phyloP scores from a whole-genome alignment of 495 filamentous ascomycete genomes.

The Choiromyces venosus region DNA sequence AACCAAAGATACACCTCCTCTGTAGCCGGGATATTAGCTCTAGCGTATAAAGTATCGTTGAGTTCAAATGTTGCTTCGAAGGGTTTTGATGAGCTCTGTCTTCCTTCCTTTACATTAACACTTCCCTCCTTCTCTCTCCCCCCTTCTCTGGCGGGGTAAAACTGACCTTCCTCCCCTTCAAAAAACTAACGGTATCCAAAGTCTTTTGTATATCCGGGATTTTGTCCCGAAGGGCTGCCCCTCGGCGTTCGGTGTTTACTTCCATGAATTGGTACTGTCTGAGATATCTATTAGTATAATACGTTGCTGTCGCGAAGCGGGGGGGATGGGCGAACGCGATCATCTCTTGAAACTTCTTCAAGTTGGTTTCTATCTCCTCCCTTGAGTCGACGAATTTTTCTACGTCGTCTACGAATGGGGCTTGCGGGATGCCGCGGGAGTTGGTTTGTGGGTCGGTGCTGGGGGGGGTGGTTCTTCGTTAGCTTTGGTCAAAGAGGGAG shows the following conservation, averaged over 20 bases:
- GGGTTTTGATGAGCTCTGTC: slow-evolving; percentile 49
- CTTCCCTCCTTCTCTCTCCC: slow-evolving; percentile 4
- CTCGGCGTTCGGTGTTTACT: slow-evolving; percentile 76
- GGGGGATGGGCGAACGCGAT: slow-evolving; percentile 62
- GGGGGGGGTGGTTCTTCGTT: slow-evolving; percentile 5
- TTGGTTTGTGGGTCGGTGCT: slow-evolving; percentile 58
- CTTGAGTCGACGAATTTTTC: slow-evolving; percentile 87
- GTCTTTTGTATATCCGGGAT: slow-evolving; percentile 97
- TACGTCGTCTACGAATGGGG: slow-evolving; percentile 94
- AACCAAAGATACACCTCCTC: slow-evolving; percentile 97
- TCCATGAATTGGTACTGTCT: slow-evolving; percentile 99
- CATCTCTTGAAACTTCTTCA: slow-evolving; percentile 97
- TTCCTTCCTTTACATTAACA: slow-evolving; percentile 2
- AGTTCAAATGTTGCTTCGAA: slow-evolving; percentile 92
- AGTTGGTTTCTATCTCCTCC: slow-evolving; percentile 78
- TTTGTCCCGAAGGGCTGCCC: slow-evolving; percentile 82
- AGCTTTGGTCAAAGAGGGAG: background rate
- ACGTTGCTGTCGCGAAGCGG: background rate
- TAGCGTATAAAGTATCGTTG: slow-evolving; percentile 92
- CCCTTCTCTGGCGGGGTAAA: background rate
- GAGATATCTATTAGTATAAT: slow-evolving; percentile 7
- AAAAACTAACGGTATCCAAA: slow-evolving; percentile 82
- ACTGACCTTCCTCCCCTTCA: slow-evolving; percentile 62
- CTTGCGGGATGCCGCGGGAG: slow-evolving; percentile 86
- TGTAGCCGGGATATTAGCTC: slow-evolving; percentile 70